These are phyloP conservation scores for Flueggea neowawraea DNA, from an alignment of 441 rosid species.

Conservation along the genomic window DNA sequence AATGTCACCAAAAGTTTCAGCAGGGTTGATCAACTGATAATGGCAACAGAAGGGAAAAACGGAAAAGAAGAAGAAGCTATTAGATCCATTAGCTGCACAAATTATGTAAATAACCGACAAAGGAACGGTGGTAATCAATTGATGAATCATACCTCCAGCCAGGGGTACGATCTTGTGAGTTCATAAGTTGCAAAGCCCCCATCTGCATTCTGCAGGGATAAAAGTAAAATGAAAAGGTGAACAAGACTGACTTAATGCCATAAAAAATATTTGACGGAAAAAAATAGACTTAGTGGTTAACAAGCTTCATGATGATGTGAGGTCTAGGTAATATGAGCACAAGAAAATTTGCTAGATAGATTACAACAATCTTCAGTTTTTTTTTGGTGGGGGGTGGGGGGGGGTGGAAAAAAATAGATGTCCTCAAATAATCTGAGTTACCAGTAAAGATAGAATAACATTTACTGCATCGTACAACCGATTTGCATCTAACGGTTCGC, in stretches of 20 bases:
- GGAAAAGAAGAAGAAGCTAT: not conserved
- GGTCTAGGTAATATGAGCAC: too few species aligned
- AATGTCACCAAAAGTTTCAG: conserved; percentile 99
- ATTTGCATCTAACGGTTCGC: conserved; percentile 61
- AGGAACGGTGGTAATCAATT: too few species aligned
- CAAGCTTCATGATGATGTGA: too few species aligned
- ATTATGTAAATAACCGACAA: conserved; percentile 2
- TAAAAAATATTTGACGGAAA: too few species aligned
- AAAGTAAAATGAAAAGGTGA: not conserved
- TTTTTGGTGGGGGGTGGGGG: too few species aligned
- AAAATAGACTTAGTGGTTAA: too few species aligned
- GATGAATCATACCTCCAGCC: conserved; percentile 77
- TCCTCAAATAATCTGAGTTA: conserved; percentile 7
- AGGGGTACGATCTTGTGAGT: conserved; percentile 81
- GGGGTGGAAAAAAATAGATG: too few species aligned
- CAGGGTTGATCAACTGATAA: conserved; percentile 88
- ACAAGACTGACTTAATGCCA: not conserved
- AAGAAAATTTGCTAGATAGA: too few species aligned
- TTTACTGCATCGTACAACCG: conserved; percentile 77
- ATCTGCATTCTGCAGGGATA: conserved; percentile 56
- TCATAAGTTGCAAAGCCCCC: conserved; percentile 88
- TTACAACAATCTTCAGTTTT: too few species aligned
- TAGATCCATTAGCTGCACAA: not conserved
- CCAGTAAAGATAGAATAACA: conserved; percentile 91
- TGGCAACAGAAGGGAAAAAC: conserved; percentile 7